These are phyloP conservation scores for Alternaria rosae DNA, from an alignment of 2,329 filamentous ascomycete genomes.

Conservation along the genomic window DNA sequence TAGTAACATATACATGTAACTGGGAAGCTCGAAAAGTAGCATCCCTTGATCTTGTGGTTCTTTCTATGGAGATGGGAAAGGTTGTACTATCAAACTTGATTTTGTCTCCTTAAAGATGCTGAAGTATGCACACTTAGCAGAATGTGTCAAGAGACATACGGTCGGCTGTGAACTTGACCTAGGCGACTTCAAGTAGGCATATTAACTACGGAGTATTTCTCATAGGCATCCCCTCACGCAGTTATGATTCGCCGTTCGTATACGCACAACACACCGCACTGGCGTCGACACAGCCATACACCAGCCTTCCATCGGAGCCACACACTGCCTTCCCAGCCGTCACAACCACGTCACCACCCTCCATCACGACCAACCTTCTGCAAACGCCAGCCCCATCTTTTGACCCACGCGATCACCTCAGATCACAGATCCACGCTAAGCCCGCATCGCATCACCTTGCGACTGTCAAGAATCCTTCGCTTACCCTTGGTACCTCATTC, in stretches of 20 bases:
- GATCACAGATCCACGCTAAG: neutral
- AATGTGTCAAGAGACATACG: neutral
- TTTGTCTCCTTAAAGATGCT: too few species aligned
- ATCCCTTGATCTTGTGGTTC: too few species aligned
- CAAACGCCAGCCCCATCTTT: neutral
- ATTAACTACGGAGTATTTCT: conserved; percentile 29
- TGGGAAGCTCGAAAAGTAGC: too few species aligned
- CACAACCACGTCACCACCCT: neutral
- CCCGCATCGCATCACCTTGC: neutral
- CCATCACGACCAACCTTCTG: neutral
- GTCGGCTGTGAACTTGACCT: neutral
- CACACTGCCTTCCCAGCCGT: neutral
- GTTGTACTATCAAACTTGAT: too few species aligned
- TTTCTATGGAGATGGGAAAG: too few species aligned
- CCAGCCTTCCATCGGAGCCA: neutral
- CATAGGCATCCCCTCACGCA: conserved; percentile 2
- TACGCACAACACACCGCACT: neutral
- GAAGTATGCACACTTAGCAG: too few species aligned
- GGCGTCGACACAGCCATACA: neutral
- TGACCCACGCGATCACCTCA: neutral
- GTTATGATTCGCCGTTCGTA: neutral
- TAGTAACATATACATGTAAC: too few species aligned
- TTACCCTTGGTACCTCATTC: neutral
- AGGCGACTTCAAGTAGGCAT: rapidly evolving
- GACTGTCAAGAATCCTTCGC: neutral